Conservation (phyloP, 768 basidiomycete species). For the Hygrophorus pudorinus region DNA sequence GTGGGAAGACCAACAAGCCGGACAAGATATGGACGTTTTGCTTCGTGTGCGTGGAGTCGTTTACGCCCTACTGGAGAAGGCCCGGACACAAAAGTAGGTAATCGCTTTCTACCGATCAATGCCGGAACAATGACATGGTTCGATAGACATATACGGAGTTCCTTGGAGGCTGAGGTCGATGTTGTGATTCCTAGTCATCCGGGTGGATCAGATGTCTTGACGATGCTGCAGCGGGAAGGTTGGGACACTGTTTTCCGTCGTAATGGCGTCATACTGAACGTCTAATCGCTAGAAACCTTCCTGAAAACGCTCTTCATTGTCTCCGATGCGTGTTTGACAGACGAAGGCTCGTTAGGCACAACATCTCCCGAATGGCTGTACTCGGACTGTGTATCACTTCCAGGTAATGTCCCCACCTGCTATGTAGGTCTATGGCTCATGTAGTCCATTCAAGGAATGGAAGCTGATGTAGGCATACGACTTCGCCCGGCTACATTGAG, state of each 20-base stretch:
- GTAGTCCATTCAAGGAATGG: conserved; percentile 15
- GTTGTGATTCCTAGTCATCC: conserved; percentile 37
- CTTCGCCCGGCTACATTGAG: conserved; percentile 47
- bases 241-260: conserved; percentile 12
- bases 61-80: conserved; percentile 63
- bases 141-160: conserved; percentile 56
- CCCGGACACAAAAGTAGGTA: conserved; percentile 59
- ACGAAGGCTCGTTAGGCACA: conserved; percentile 32
- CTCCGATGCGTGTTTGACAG: conserved; percentile 51
- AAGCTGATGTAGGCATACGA: conserved; percentile 33
- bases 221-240: conserved; percentile 36
- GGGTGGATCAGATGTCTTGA: conserved; percentile 15
- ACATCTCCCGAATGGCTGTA: conserved; percentile 41
- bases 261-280: neutral
- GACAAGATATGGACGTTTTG: conserved; percentile 53
- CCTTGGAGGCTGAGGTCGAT: conserved; percentile 68
- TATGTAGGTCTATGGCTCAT: neutral
- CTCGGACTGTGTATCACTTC: conserved; percentile 28
- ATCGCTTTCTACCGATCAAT: neutral
- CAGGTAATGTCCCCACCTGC: conserved; percentile 28
- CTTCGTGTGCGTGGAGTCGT: conserved; percentile 53
- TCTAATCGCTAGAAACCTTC: conserved; percentile 30
- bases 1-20: conserved; percentile 54
- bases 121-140: neutral
- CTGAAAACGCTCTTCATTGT: conserved; percentile 75